phyloP scores from a whole-genome alignment of 2,329 filamentous ascomycete species.

The Ascochyta lentis region DNA sequence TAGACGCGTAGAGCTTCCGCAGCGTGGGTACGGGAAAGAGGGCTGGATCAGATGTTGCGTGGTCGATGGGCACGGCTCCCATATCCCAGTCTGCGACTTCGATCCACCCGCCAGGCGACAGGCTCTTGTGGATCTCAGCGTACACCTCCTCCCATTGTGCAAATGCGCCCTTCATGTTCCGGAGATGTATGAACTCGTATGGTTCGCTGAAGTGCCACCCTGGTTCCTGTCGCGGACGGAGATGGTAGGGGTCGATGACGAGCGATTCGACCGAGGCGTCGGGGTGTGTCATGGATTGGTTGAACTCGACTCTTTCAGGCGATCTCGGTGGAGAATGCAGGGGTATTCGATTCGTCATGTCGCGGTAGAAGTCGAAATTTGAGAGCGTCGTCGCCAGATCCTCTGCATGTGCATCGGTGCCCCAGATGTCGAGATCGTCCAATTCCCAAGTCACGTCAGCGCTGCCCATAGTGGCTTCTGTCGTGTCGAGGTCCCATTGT shows the following conservation, averaged over 20 bases:
- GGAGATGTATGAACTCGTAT: slow-evolving; percentile 59
- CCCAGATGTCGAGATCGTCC: slow-evolving; percentile 48
- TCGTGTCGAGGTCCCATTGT: slow-evolving; percentile 59
- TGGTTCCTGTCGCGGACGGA: slow-evolving; percentile 30
- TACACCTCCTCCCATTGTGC: slow-evolving; percentile 56
- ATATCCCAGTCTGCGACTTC: slow-evolving; percentile 54
- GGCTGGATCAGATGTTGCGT: slow-evolving; percentile 6
- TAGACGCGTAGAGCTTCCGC: slow-evolving; percentile 35
- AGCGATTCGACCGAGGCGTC: slow-evolving; percentile 30
- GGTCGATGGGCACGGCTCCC: slow-evolving; percentile 26
- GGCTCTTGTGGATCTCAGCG: slow-evolving; percentile 53
- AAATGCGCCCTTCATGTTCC: slow-evolving; percentile 57
- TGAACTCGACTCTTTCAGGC: slow-evolving; percentile 3
- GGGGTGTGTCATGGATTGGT: slow-evolving; percentile 13
- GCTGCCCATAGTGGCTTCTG: slow-evolving; percentile 45
- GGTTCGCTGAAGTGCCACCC: slow-evolving; percentile 57
- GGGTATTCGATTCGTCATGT: slow-evolving; percentile 30
- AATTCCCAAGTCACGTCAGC: slow-evolving; percentile 46
- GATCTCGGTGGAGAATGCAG: slow-evolving; percentile 22
- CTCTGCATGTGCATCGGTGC: slow-evolving; percentile 35
- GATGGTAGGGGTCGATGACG: slow-evolving; percentile 30
- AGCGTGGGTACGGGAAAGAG: slow-evolving; percentile 34
- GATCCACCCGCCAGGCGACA: slow-evolving; percentile 55
- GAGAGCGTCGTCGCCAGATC: slow-evolving; percentile 32
- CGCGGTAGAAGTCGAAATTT: slow-evolving; percentile 33